phyloP scores from a whole-genome alignment of 495 filamentous ascomycete species.

The Cryomyces antarcticus region DNA sequence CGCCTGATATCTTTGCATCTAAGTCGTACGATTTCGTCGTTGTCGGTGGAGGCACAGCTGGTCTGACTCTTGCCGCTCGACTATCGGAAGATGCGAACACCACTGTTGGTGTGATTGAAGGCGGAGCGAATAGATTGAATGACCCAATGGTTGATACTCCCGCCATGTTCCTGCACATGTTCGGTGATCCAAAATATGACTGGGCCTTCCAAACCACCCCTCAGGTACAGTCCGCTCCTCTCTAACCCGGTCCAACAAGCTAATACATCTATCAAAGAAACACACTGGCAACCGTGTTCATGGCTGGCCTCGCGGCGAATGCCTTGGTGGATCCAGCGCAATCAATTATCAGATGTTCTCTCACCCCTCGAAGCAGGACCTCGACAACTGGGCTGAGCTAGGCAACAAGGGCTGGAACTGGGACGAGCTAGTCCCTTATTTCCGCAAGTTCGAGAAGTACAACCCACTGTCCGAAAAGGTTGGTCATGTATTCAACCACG shows the following conservation, averaged over 20 bases:
- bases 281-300: background rate
- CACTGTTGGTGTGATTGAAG: conserved; percentile 10
- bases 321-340: conserved; percentile 6
- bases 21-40: conserved; percentile 8
- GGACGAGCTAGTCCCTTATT: conserved; percentile 8
- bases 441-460: conserved; percentile 9
- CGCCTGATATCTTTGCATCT: background rate
- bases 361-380: conserved; percentile 3
- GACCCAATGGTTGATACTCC: background rate
- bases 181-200: conserved; percentile 14
- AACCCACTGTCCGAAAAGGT: background rate
- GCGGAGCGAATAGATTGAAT: conserved; percentile 8
- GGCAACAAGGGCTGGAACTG: conserved; percentile 9
- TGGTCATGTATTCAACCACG: too few species aligned
- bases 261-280: background rate
- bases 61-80: conserved; percentile 9
- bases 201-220: conserved; percentile 24
- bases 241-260: background rate
- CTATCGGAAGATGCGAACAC: conserved; percentile 10
- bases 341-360: conserved; percentile 7
- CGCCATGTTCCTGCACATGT: background rate
- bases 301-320: conserved; percentile 4
- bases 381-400: conserved; percentile 5
- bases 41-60: conserved; percentile 12
- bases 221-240: conserved; percentile 9